These are phyloP conservation scores for Neopestalotiopsis rosae DNA, from an alignment of 2,329 filamentous ascomycete species.

Conservation along the genomic window DNA sequence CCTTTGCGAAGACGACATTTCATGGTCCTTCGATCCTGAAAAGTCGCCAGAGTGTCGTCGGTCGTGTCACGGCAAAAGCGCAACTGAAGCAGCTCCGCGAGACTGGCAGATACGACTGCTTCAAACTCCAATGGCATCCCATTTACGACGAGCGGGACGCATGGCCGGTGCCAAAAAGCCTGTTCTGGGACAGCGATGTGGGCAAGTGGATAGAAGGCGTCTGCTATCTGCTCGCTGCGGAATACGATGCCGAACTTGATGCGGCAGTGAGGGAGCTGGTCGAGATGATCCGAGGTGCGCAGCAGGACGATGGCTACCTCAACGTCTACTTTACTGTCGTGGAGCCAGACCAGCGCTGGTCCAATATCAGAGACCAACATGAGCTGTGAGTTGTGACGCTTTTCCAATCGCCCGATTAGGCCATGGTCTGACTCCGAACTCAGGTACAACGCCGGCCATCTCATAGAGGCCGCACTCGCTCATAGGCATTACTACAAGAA, in stretches of 20 bases:
- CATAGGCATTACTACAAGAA: constrained; percentile 59
- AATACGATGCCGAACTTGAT: constrained; percentile 51
- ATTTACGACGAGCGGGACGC: constrained; percentile 56
- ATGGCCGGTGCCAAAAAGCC: constrained; percentile 62
- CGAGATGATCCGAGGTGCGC: constrained; percentile 60
- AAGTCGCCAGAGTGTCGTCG: constrained; percentile 38
- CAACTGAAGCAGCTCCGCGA: constrained; percentile 58
- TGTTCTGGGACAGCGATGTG: constrained; percentile 63
- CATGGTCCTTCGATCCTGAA: constrained; percentile 41
- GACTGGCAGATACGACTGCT: constrained; percentile 63
- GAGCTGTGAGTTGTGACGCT: constrained; percentile 52
- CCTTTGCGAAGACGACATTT: constrained; percentile 38
- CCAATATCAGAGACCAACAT: constrained; percentile 66
- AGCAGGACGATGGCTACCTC: constrained; percentile 65
- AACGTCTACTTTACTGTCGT: constrained; percentile 69
- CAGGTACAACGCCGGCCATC: constrained; percentile 65
- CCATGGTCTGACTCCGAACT: background rate
- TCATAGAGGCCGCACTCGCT: constrained; percentile 65
- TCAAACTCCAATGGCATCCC: constrained; percentile 61
- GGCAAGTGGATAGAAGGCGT: constrained; percentile 69
- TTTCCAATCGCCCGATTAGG: background rate
- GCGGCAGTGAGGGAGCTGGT: constrained; percentile 60
- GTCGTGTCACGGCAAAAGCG: constrained; percentile 47
- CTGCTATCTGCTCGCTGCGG: constrained; percentile 56
- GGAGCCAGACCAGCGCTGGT: constrained; percentile 59